Base-by-base conservation (phyloP, 2,329 filamentous ascomycete species). In the Westerdykella sp. region DNA sequence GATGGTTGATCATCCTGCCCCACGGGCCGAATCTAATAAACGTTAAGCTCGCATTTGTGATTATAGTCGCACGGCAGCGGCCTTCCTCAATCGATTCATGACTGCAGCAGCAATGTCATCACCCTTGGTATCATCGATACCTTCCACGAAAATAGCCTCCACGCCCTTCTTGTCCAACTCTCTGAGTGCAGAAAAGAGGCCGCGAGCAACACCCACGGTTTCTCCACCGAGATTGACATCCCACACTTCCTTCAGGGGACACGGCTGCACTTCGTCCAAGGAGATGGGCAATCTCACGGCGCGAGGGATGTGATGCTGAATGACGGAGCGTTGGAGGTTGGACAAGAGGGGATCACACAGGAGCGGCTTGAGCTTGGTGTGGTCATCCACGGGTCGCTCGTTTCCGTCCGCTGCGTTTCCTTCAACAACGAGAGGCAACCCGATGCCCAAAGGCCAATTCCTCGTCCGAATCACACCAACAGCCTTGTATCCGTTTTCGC, bases 121-220 rank as follows among this genome's bases (percentile, higher is more conserved):
- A 46, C 84, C 80, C 46, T 62, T 55, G 42, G 86, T 85, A 47
- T 80, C 74, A 15, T 73, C 67, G 44, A 96, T 85, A 2, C 91
- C 91, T 65, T 98, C 93, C 10, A 97, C 87, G 54, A 90, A 86
- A 41, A 98, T 96, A 15, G 85, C 75, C 60, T 93, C 83, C 4
- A 88, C 88, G 23, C 81, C 79, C 49, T 81, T 75, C 56, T 83
- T 79, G 65, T 98, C 93, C 49, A 98, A 76, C 54, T 90, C 86
- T 41, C 93, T 77, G 42, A 98, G 72, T 1, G 88, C 87, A 11
- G 87, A 87, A 64, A 98, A 98, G 12, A 98, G 73, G 0, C 87
- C 86, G 55, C 90, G 81, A 1, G 93, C 91, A 55, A 98, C 89
- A 25, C 79, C 78, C 52, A 79, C 78, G 0, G 81, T 82, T 36